These are phyloP conservation scores for Ceratobasidium sp. DNA, from an alignment of 1,284 basidiomycete species.

Conservation along the genomic window DNA sequence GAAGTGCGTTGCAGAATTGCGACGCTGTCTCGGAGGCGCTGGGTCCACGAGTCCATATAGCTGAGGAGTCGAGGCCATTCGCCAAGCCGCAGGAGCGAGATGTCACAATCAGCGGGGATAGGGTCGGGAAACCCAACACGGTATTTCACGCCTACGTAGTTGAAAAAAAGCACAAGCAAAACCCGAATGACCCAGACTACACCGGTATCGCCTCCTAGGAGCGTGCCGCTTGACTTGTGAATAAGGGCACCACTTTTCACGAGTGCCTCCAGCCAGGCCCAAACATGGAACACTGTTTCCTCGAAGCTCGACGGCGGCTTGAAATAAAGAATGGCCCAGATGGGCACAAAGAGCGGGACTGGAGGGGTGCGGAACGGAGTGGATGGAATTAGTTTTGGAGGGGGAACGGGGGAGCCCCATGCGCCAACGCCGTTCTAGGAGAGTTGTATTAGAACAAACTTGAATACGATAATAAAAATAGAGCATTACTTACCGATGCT, in stretches of 20 bases:
- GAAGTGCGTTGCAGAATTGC: neutral
- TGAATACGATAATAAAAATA: neutral
- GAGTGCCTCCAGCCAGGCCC: neutral
- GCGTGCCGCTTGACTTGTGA: no score
- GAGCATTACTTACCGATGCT: neutral
- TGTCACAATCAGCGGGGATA: neutral
- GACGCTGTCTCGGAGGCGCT: neutral
- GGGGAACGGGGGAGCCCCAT: neutral
- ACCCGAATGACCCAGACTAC: no score
- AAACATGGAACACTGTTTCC: neutral
- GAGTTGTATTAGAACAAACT: neutral
- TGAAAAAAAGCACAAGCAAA: no score
- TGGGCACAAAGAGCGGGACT: neutral
- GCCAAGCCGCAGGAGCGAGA: neutral
- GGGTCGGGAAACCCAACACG: neutral
- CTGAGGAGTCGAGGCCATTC: neutral
- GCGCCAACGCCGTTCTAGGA: neutral
- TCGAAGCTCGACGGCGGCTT: neutral
- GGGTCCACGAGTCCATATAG: neutral
- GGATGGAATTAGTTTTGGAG: neutral
- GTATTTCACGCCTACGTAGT: no score
- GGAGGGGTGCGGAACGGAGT: neutral
- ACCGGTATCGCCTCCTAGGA: no score
- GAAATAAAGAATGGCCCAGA: no score
- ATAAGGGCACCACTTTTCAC: neutral